Conservation (phyloP, 768 basidiomycete species). For the Fistulinella prunicolor region DNA sequence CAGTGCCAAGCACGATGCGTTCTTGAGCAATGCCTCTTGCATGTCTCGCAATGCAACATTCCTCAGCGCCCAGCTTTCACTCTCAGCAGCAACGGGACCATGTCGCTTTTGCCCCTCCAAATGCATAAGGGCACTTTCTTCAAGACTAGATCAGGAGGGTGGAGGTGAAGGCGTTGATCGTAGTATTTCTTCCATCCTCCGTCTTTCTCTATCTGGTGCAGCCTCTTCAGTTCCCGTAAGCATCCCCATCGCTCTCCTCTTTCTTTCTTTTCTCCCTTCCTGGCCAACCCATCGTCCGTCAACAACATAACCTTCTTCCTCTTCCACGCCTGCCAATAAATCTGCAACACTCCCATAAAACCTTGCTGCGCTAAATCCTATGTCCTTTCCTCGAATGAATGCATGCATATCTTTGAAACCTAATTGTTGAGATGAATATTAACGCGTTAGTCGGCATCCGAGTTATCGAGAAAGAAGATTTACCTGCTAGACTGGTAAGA, state of each 20-base stretch:
- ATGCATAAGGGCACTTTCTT: not conserved
- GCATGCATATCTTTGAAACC: slow-evolving; percentile 81
- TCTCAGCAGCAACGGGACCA: not conserved
- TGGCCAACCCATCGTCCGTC: slow-evolving; percentile 23
- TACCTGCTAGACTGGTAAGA: slow-evolving; percentile 23
- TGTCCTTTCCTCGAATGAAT: slow-evolving; percentile 82
- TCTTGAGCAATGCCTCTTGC: not conserved
- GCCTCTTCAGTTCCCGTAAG: slow-evolving; percentile 1
- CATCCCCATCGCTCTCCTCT: slow-evolving; percentile 1
- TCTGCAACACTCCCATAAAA: slow-evolving; percentile 87
- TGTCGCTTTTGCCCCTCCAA: slow-evolving; percentile 2
- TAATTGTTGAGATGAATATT: not conserved
- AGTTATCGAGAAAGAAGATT: not conserved
- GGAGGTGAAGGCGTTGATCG: slow-evolving; percentile 7
- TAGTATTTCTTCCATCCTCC: slow-evolving; percentile 26
- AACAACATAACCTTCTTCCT: slow-evolving; percentile 42
- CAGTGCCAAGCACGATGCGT: not conserved
- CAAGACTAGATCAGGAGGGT: slow-evolving; percentile 2
- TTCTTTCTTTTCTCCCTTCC: slow-evolving; percentile 16
- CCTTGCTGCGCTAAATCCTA: slow-evolving; percentile 87
- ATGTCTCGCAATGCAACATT: too few species aligned
- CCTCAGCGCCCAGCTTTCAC: too few species aligned
- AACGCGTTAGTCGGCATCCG: not conserved
- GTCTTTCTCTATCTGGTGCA: slow-evolving; percentile 22
- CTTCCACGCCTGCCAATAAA: slow-evolving; percentile 73